Evolutionary conservation across 306 rosid species (phyloP).

Genomic region (Echinosophora koreensis): DNA sequence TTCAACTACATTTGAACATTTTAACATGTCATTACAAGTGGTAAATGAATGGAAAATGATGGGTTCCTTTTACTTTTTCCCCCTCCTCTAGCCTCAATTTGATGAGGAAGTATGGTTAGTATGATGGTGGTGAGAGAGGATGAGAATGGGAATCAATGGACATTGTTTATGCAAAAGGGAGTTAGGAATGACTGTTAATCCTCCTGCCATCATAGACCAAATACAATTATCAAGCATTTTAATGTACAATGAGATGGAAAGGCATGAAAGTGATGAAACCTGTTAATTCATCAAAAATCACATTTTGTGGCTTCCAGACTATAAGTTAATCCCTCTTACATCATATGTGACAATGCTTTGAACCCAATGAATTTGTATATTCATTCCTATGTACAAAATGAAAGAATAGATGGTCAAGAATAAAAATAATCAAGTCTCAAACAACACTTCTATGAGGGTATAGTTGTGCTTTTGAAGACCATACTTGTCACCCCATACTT

Average conservation of each 20-base stretch:
- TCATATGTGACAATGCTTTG: constrained; percentile 49
- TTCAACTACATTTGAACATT: neutral
- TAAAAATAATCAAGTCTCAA: constrained; percentile 50
- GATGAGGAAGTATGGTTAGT: neutral
- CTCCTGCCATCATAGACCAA: constrained; percentile 12
- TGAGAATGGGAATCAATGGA: neutral
- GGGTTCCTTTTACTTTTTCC: neutral
- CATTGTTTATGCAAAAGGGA: neutral
- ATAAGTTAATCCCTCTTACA: constrained; percentile 43
- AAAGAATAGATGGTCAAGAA: constrained; percentile 57
- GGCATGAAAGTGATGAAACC: neutral
- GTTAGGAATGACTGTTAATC: neutral
- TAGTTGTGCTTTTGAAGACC: constrained; percentile 36
- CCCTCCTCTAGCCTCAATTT: neutral
- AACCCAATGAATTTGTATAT: constrained; percentile 43
- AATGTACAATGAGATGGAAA: neutral
- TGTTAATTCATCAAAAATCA: constrained; percentile 41
- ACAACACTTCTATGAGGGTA: constrained; percentile 25
- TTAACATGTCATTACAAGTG: neutral
- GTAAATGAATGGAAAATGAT: neutral
- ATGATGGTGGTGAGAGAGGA: neutral
- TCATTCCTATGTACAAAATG: constrained; percentile 68
- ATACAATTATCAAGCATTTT: constrained; percentile 7
- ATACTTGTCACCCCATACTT: constrained; percentile 26
- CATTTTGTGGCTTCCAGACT: constrained; percentile 48